phyloP scores from a whole-genome alignment of 2,329 filamentous ascomycete species.

The Sporothrix schenckii region DNA sequence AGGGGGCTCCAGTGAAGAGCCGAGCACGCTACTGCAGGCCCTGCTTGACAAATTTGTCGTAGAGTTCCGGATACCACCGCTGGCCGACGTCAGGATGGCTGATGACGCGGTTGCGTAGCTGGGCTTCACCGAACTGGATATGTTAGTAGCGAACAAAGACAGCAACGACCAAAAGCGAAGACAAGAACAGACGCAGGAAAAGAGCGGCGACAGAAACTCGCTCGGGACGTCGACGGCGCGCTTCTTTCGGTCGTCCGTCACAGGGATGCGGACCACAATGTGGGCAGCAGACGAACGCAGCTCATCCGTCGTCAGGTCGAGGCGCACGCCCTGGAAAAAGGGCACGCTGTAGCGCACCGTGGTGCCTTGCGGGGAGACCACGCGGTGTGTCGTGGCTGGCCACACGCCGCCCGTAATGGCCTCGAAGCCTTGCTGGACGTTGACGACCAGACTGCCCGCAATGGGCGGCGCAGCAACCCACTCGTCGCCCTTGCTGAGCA shows the following conservation, averaged over 20 bases:
- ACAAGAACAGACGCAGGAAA: constrained; percentile 31
- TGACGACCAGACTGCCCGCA: constrained; percentile 57
- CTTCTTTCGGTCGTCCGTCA: constrained; percentile 31
- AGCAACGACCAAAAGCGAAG: not conserved
- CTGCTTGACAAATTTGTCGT: constrained; percentile 32
- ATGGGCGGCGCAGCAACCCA: constrained; percentile 57
- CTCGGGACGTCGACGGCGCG: constrained; percentile 34
- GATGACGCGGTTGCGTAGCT: constrained; percentile 34
- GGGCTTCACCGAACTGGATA: constrained; percentile 31
- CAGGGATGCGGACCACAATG: constrained; percentile 33
- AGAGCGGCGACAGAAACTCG: constrained; percentile 34
- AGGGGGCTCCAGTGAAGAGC: constrained; percentile 4
- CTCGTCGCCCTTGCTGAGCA: constrained; percentile 51
- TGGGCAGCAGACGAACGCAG: constrained; percentile 31
- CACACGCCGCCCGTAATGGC: constrained; percentile 58
- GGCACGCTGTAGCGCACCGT: constrained; percentile 47
- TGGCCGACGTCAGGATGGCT: constrained; percentile 34
- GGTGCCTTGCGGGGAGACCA: constrained; percentile 39
- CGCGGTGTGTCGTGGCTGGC: constrained; percentile 55
- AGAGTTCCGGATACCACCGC: constrained; percentile 33
- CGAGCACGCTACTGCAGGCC: constrained; percentile 21
- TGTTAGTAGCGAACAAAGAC: not conserved
- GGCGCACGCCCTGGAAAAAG: constrained; percentile 55
- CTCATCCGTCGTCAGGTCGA: constrained; percentile 42
- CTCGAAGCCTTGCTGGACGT: constrained; percentile 62